Evolutionary conservation across 2,329 filamentous ascomycete genomes (phyloP), one percentile per base, ranked within the genome.

Genomic region (Diplodia sapinea): DNA sequence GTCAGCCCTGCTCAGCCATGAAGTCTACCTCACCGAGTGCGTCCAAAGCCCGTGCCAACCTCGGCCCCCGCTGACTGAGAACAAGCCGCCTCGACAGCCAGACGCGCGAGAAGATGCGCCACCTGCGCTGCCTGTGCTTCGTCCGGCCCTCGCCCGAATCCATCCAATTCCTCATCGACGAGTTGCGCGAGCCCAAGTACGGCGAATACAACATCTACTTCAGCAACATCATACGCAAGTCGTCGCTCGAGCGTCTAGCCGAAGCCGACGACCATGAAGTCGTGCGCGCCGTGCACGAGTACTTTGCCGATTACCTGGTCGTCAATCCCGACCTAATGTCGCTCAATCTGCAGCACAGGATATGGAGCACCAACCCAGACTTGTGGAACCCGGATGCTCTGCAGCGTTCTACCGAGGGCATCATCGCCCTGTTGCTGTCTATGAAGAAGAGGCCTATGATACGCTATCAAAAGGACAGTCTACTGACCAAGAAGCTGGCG

Each of bases 251-350:
- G 79, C 88, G 95, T 52, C 84, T 99, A 52, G 95, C 95, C 40
- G 96, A 99, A 83, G 94, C 95, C 31, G 95, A 99, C 77, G 94
- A 97, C 73, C 93, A 99, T 76, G 96, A 99, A 80, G 93, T 99
- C 43, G 94, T 99, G 71, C 96, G 94, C 76, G 85, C 88, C 13
- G 91, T 99, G 1, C 94, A 98, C 76, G 95, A 99, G 80, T 92
- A 96, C 77, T 99, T 98, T 79, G 93, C 94, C 70, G 95, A 99
- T 78, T 99, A 94, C 76, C 87, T 95, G 55, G 93, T 97, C 75
- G 88, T 98, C 76, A 99, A 99, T 75, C 92, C 94, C 0, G 96
- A 99, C 74, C 84, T 99, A 1, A 96, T 95, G 79, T 92, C 92
- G 4, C 81, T 97, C 65, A 89, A 90, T 69, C 81, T 97, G 49